Percentiles rank a stretch among this genome's conserved stretches.
Evolutionary conservation across 139 green algal species (phyloP).

Genomic region (Closterium sp.): DNA sequence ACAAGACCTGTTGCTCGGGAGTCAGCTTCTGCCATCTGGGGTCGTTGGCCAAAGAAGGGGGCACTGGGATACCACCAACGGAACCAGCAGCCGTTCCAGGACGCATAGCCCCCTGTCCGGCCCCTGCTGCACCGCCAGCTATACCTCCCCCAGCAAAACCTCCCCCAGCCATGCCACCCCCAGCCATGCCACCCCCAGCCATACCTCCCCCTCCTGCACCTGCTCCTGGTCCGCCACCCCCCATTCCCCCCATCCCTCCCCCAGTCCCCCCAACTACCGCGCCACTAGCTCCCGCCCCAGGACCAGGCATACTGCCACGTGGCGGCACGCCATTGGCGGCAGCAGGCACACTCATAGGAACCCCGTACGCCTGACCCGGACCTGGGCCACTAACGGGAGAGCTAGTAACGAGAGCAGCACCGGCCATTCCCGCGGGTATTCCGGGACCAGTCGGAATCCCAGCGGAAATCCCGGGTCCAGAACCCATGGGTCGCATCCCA

Average conservation of each 20-base stretch:
- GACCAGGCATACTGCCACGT: not conserved
- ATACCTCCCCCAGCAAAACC: not conserved
- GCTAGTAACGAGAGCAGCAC: not conserved
- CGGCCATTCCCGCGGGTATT: not conserved
- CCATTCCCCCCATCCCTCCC: not conserved
- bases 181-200: not conserved
- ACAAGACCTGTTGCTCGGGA: not conserved
- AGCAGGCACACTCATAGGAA: not conserved
- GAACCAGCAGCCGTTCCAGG: not conserved
- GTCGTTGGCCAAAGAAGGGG: not conserved
- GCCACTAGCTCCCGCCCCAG: not conserved
- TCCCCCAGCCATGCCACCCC: not conserved
- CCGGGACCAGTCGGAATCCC: not conserved
- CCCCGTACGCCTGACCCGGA: not conserved
- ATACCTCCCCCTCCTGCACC: not conserved
- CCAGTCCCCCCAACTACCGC: not conserved
- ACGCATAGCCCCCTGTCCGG: too few relatives aligned
- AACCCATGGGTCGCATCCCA: not conserved
- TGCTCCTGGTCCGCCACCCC: not conserved
- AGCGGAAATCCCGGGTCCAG: not conserved
- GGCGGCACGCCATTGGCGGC: not conserved
- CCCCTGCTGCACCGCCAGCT: not conserved
- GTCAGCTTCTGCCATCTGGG: not conserved
- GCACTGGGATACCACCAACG: not conserved
- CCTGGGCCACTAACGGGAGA: not conserved